Base-by-base conservation (phyloP, 208 protist species). In the Jaenimonas drosophilae region DNA sequence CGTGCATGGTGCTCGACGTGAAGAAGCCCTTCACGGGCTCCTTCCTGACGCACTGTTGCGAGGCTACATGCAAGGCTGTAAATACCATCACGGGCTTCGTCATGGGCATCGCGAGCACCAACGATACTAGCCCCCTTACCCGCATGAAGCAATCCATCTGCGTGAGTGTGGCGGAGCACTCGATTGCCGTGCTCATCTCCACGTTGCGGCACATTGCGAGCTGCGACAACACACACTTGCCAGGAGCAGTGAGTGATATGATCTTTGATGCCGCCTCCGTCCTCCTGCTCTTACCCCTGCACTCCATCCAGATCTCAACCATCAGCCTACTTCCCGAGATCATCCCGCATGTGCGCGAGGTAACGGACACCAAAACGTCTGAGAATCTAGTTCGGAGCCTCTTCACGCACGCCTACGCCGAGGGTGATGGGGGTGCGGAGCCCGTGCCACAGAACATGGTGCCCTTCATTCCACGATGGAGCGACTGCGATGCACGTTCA, bases 251-350 rank as follows among this genome's bases (percentile, higher is more conserved):
- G 4, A 43, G 55, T 9, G 57, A 60, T 25, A 87, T 81, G 70
- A 46, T 94, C n/a, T 91, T 88, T 49, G 64, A 86, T 44, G 72
- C 79, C 23, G 73, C 78, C 2, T 81, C 70, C 16, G 64, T 88
- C 38, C 64, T 94, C 4, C 88, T 91, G 79, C 55, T 82, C 58
- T 47, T 89, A 39, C 79, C 86, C 32, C 41, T 91, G 61, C 76
- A 81, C 58, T 84, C 78, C 16, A 73, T 88, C 36, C 81, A 88
- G 53, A 79, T 91, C 21, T 56, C 82, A 3, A 82, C 80, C 3
- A 79, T 91, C 20, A 77, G 74, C 6, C 51, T 94, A 26, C 61
- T 94, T 19, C 76, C 81, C 14, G 82, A 88, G 41, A 63, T 94
- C 41, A 72, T 94, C 27, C 62, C 75, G 21, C 76, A 87, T 52